Evolutionary conservation across 108 stramenopile genomes (phyloP), one percentile per base, ranked within the genome.

Genomic region (Nannochloropsis salina): DNA sequence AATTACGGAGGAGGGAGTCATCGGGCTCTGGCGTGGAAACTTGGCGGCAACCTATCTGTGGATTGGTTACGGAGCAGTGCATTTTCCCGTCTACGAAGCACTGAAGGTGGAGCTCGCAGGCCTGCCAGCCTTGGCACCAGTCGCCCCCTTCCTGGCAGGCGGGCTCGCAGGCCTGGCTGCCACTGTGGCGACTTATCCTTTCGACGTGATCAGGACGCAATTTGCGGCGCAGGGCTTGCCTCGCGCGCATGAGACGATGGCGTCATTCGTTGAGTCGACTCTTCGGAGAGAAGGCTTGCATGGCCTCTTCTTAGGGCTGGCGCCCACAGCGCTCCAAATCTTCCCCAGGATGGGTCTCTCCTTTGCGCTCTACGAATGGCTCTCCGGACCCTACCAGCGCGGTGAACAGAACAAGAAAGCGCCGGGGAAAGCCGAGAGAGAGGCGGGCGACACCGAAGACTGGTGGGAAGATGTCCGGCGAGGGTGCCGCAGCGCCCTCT

Each of bases 331-430:
- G 6, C 80, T 94, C 80, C 91, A 92, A 82, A 94, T 97, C 82
- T 86, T 96, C 12, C 96, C 96, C 0, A 94, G 94, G 86, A 97
- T 97, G 96, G 96, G 96, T 8, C 43, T 95, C 2, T 95, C 95
- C 80, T 97, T 97, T 90, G 90, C 92, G 22, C 90, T 96, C 80
- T 95, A 97, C 86, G 96, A 96, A 85, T 42, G 74, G 9, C 81
- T 94, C 21, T 88, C 93, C 6, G 43, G 47, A 41, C 81, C 85
- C 6, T 6, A 74, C n/a, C 61, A 74, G n/a, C 0, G 31, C 31
- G 31, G 31, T 31, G 31, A 31, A 31, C 31, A 31, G 31, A 31
- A 31, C 31, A 31, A 31, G 31, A 31, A 31, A 31, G 31, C 31
- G 31, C 31, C 31, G 31, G 31, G 31, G 31, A 74, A 8, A 74